A percentile compares a stretch with the other conserved stretches of the same genome.
These are phyloP conservation scores for Dendrocalamus latiflorus DNA, from an alignment of 202 grass and related monocot species.

Conservation along the genomic window DNA sequence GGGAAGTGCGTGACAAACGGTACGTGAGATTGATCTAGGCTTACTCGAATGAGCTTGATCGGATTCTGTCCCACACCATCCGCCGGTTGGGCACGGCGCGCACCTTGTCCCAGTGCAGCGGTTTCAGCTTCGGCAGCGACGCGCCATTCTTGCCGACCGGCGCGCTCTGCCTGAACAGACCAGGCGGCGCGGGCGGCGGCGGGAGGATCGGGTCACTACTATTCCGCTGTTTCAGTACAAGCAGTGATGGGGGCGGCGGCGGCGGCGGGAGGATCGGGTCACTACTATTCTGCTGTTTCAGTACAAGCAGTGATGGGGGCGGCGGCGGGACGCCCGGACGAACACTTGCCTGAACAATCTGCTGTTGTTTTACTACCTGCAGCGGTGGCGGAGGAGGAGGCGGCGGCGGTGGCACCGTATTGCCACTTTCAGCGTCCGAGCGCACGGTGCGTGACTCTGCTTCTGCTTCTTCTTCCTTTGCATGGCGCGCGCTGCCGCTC, in stretches of 20 bases:
- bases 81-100: conserved; percentile 67
- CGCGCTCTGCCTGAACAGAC: conserved; percentile 26
- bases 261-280: too few relatives aligned
- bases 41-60: conserved; percentile 94
- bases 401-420: not conserved
- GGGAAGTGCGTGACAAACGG: not conserved
- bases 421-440: not conserved
- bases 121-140: conserved; percentile 82
- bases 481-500: not conserved
- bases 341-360: not conserved
- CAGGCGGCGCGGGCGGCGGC: conserved; percentile 32
- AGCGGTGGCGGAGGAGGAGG: not conserved
- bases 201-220: conserved; percentile 15
- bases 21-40: not conserved
- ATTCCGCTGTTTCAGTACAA: too few relatives aligned
- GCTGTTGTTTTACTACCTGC: not conserved
- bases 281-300: too few relatives aligned
- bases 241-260: too few relatives aligned
- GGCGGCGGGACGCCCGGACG: not conserved
- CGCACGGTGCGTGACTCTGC: not conserved
- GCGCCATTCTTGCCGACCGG: conserved; percentile 37
- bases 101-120: conserved; percentile 99
- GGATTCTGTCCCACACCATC: conserved; percentile 96
- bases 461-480: not conserved
- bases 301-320: conserved; percentile 18